Base-by-base conservation (phyloP, 345 rosid genomes). In the Alliaria petiolata region DNA sequence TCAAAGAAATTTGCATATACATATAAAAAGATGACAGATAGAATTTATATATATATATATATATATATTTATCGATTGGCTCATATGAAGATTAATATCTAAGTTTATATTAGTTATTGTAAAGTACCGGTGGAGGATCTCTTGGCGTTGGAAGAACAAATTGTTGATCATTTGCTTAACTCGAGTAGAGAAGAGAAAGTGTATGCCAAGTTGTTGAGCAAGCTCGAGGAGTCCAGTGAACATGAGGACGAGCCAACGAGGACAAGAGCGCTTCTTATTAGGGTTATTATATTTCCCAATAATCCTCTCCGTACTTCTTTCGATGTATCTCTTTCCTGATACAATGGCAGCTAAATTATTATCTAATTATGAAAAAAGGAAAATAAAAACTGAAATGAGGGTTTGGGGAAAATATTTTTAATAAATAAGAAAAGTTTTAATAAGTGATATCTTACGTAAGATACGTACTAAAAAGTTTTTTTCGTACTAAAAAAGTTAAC, bases 211-310 rank as follows among this genome's bases (percentile, higher is more conserved):
- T 49, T 28, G n/a, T 26, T 13, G 67, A 6, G 86, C 83, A 68
- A 79, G 70, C 65, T 83, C 88, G 19, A 86, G 40, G 70, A 85
- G 79, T 55, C 73, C 84, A 8, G 84, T 84, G 70, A 86, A 82
- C 30, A 68, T 62, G 14, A 86, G 79, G 25, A 78, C 64, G 25
- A 89, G 67, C 95, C 91, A 78, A 46, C 86, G 85, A 40, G 95
- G 91, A 62, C 64, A 72, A 0, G 13, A 39, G 0, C 67, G 38
- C 57, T 46, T 40, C 54, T 35, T 57, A 2, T 14, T 28, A 1
- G n/a, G 8, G 8, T 61, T 65, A 8, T 2, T 6, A 6, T 28
- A 57, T 45, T 67, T 78, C 16, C 42, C 72, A 35, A 82, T 68
- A 65, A 82, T 51, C 47, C 59, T 68, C 57, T 72, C 78, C 0